These are phyloP conservation scores for Chloromonas sp. DNA, from an alignment of 163 green algal genomes.

Conservation along the genomic window DNA sequence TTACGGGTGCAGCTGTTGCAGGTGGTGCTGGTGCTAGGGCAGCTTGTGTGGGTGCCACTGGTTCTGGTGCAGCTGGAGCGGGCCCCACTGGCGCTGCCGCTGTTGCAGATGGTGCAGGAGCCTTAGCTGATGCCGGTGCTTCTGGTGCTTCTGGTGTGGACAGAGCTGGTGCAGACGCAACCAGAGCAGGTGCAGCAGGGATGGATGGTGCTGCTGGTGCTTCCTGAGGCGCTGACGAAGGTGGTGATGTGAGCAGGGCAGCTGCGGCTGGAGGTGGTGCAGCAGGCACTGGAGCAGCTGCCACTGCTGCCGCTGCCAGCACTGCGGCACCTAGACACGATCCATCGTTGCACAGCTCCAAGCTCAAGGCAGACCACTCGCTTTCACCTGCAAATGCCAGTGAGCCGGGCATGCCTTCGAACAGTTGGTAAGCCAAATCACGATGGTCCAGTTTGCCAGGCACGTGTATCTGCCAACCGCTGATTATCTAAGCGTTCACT, in stretches of 20 bases:
- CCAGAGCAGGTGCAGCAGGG: background rate
- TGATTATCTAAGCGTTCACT: no score
- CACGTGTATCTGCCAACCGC: no score
- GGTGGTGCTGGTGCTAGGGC: background rate
- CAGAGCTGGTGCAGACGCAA: background rate
- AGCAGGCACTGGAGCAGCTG: background rate
- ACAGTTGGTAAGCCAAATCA: no score
- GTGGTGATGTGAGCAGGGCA: background rate
- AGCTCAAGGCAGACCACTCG: background rate
- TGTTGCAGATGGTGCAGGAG: background rate
- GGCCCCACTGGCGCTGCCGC: no score
- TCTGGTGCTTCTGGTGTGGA: no score
- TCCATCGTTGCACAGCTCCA: conserved; percentile 30
- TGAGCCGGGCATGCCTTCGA: no score
- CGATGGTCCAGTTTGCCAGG: no score
- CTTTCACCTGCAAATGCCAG: no score
- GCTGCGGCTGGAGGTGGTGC: background rate
- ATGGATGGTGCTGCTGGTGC: background rate
- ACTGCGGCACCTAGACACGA: conserved; percentile 53
- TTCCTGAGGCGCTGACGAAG: background rate
- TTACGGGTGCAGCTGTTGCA: background rate
- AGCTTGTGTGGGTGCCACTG: background rate
- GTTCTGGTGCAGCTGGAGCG: background rate
- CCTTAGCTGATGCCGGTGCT: no score
- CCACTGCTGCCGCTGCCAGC: conserved; percentile 36